Evolutionary conservation across 1,139 yeast genomes (phyloP).

Genomic region (Debaryomyces nepalensis): DNA sequence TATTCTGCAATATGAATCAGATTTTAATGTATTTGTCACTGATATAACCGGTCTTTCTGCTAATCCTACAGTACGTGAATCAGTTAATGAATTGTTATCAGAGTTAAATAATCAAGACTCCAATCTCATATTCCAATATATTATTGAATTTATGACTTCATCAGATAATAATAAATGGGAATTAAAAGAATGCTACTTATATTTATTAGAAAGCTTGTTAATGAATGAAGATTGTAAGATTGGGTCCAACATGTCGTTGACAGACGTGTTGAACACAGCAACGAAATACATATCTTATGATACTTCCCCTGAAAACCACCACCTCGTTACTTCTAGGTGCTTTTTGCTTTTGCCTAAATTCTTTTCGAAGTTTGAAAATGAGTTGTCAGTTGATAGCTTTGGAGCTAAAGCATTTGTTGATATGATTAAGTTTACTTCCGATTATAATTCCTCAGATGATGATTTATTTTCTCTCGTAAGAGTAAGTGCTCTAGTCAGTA

Average conservation of each 20-base stretch:
- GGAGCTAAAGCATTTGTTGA: constrained; percentile 45
- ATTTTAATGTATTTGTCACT: constrained; percentile 71
- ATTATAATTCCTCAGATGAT: constrained; percentile 22
- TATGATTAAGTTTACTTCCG: constrained; percentile 34
- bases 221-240: constrained; percentile 47
- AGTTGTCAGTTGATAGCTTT: constrained; percentile 36
- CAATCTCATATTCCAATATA: constrained; percentile 27
- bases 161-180: constrained; percentile 24
- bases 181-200: constrained; percentile 44
- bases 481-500: constrained; percentile 55
- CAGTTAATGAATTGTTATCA: constrained; percentile 52
- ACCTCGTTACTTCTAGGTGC: constrained; percentile 48
- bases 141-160: constrained; percentile 22
- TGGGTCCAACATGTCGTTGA: constrained; percentile 24
- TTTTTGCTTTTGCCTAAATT: constrained; percentile 59
- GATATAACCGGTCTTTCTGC: constrained; percentile 70
- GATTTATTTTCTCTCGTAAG: constrained; percentile 37
- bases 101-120: constrained; percentile 49
- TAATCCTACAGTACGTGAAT: constrained; percentile 54
- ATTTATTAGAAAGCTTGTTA: constrained; percentile 45
- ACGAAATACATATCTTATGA: constrained; percentile 24
- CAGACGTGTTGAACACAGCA: constrained; percentile 29
- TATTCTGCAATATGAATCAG: constrained; percentile 45
- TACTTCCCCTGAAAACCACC: constrained; percentile 18
- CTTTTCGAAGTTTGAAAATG: constrained; percentile 52